Evolutionary conservation across 352 stramenopile species (phyloP), one percentile per base, ranked within the genome.

Genomic region (Phytophthora citricola): DNA sequence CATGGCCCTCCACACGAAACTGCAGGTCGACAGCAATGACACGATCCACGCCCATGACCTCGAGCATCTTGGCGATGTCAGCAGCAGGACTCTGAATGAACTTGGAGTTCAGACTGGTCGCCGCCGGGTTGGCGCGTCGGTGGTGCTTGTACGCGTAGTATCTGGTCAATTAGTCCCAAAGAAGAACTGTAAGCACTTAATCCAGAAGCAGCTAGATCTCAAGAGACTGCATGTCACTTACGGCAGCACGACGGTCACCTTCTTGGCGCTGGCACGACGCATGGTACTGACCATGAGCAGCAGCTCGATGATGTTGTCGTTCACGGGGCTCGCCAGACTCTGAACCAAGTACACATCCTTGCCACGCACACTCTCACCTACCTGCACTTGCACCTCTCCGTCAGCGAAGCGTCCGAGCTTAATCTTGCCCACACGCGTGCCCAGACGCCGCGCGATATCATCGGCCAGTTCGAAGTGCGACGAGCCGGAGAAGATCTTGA

Each of bases 331-430:
- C 34, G 89, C 84, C 24, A 97, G 88, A 63, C 89, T 96, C 82
- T 98, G 94, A 54, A 98, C 89, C 39, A 98, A 76, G 75, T 98
- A 98, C 46, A 98, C 93, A 69, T 98, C 94, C 78, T 97, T 97
- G 40, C 93, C 92, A 39, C 92, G 87, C 52, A 98, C 89, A 44
- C 83, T 96, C 75, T 98, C 94, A 41, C 93, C 90, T 51, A 98
- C 91, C 63, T 98, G 90, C 44, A 98, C 84, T 56, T 95, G 91
- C 58, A 98, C 92, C 56, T 98, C 94, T 40, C 94, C 94, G 56
- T 98, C 94, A 1, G 92, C 90, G 69, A 98, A 98, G 46, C 90
- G 85, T 2, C 89, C 86, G 29, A 97, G 81, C 62, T 87, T 97
- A 61, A 97, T 77, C 49, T 95, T 94, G 36, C 90, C 90, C 24